Base-by-base conservation (phyloP, 2,329 filamentous ascomycete genomes). In the Arthrobotrys iridis region DNA sequence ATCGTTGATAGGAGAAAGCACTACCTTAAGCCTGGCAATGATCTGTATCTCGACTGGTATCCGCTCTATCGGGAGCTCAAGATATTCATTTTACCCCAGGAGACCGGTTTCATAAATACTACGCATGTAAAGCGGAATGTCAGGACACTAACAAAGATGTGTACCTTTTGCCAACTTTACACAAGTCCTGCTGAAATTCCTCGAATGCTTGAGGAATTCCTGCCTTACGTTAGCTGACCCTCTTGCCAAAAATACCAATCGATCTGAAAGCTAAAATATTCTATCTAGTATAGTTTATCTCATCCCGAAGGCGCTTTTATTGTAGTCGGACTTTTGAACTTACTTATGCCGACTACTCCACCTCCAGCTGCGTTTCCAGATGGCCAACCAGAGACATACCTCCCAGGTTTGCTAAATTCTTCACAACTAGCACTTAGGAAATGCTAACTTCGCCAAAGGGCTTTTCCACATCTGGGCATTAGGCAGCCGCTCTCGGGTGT, bases 381-480 rank as follows among this genome's bases (percentile, higher is more conserved):
- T 78, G 88, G 96, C n/a, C 89, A 93, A 78, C 94, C 95, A 0
- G 90, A 93, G 78, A 89, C 94, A 80, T 94, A 96, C 80, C 84
- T 98, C 35, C 95, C 95, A 2, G 97, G 79, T 79, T 50, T 46
- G 70, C 55, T 15, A 8, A 18, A 24, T 3, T 13, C 20, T n/a
- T 28, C 6, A 3, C 40, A 3, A 13, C 33, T 50, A 35, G 3
- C 8, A 30, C 15, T 13, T 20, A 62, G 8, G 30, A n/a, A 4
- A 11, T 64, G 28, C 18, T 66, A 77, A 75, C 41, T 37, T 35
- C n/a, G 20, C 30, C 22, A 1, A 13, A 75, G 79, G 94, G 0
- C 90, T 97, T 79, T 99, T 99, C 85, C 95, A 99, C 82, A 84
- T 98, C 0, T 99, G 95, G 95, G 95, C 93, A 0, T 86, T 98